Percentiles rank a stretch among this genome's conserved stretches.
phyloP scores from a whole-genome alignment of 805 yeast genomes.

The Myxozyma vanderwaltii region DNA sequence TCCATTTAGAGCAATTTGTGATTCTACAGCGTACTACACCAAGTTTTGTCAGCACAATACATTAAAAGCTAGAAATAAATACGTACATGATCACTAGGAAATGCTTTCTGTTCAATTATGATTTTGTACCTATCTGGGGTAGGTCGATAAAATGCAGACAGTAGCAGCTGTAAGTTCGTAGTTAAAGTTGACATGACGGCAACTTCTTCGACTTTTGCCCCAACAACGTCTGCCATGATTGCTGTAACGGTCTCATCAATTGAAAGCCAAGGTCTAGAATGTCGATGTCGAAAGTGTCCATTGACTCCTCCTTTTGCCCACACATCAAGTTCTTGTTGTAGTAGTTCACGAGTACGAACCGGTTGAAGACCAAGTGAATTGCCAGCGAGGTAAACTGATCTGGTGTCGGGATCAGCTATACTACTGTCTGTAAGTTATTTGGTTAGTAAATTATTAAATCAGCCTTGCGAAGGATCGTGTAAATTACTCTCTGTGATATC shows the following conservation, averaged over 20 bases:
- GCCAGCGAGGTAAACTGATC: conserved; percentile 71
- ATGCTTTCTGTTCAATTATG: conserved; percentile 81
- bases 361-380: conserved; percentile 96
- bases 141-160: conserved; percentile 77
- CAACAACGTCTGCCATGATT: conserved; percentile 70
- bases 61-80: not conserved
- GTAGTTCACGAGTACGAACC: conserved; percentile 54
- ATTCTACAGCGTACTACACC: conserved; percentile 66
- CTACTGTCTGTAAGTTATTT: not conserved
- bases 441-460: not conserved
- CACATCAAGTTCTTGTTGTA: conserved; percentile 70
- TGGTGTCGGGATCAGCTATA: conserved; percentile 14
- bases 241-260: conserved; percentile 78
- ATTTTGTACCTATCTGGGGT: conserved; percentile 58
- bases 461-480: not conserved
- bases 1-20: conserved; percentile 67
- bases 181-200: conserved; percentile 89
- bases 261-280: conserved; percentile 73
- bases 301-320: conserved; percentile 85
- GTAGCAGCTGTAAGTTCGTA: conserved; percentile 71
- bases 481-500: conserved; percentile 27
- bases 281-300: conserved; percentile 67
- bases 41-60: not conserved
- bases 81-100: conserved; percentile 74
- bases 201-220: conserved; percentile 74